Evolutionary conservation across 345 rosid species (phyloP), one percentile per base, ranked within the genome.

Genomic region (Barbarea vulgaris): DNA sequence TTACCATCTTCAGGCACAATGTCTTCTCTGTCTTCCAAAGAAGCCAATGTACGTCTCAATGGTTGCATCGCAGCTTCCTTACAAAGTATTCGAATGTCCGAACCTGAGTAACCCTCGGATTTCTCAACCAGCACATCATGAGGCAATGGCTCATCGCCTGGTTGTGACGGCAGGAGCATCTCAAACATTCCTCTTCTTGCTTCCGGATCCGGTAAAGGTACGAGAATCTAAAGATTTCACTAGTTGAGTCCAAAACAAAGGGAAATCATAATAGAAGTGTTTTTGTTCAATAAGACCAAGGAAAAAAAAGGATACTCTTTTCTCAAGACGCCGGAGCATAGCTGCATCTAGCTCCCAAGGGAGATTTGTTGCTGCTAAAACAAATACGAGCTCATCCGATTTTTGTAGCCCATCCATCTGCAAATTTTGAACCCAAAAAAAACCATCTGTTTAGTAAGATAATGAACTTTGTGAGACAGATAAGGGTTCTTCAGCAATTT

Each of bases 301-400:
- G n/a, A 7, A 31, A 47, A 4, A 51, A 75, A 84, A 83, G 96
- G 97, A 91, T 95, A 95, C 99, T 73, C 96, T 82, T 83, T 95
- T 95, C 84, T 95, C 99, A 15, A 95, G 91, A 79, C 97, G 97
- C 56, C 97, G 84, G 51, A 95, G 97, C 97, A 95, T 89, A 70
- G 97, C 99, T 61, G 90, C 97, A 84, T 95, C 99, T 69, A 95
- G 81, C 64, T 95, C 99, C 97, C 99, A 95, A 3, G 99, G 99
- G 53, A 95, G 95, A 78, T 95, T 95, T 27, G 99, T 95, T 18
- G 99, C 99, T 0, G 97, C 99, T 87, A 95, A 81, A 67, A 95
- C 97, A 75, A 92, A 95, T 25, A 95, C 97, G 24, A 95, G 97
- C 81, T 95, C 96, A 41, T 95, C 80, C 22, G 99, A 80, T 75